Base-by-base conservation (phyloP, 495 filamentous ascomycete genomes). In the Melanomma pulvis-pyrius region DNA sequence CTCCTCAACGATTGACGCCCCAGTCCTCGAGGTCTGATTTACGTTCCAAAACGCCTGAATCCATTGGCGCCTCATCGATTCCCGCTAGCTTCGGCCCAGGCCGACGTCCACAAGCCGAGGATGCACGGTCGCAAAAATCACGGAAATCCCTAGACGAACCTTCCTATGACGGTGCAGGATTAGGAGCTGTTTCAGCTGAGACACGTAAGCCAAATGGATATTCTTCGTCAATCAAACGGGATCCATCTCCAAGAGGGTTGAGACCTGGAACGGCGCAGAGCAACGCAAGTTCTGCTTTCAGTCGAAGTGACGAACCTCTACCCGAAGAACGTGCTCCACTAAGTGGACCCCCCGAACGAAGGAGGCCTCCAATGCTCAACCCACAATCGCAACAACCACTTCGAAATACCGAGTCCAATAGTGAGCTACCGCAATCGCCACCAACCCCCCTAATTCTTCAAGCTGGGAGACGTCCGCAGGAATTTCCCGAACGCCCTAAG, bases 11-110 rank as follows among this genome's bases (percentile, higher is more conserved):
- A 3, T 50, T 73, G 32, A 71, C 71, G 12, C 70, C 72, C 17
- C 69, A 75, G 52, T 75, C 74, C 5, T 74, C 74, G 4, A 46
- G 62, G n/a, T 72, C 72, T 8, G 72, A 75, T 47, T 48, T 68
- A 24, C 50, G 73, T 24, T 65, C 70, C 19, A 41, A 39, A n/a
- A 71, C 73, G 15, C 73, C 73, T 3, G 73, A 69, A 55, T 53
- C 59, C 26, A 61, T 41, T 3, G 73, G 65, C 48, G 28, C 59
- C 0, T 61, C 71, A 15, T 69, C 68, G 8, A 69, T 59, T 24
- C 48, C 71, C 1, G 26, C 53, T 0, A 68, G 63, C 30, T 24
- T 65, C 25, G 72, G 64, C 34, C 67, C 66, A 2, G 50, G 46
- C 11, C 54, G 65, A 46, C 65, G 59, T 24, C 59, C 54, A 22